Evolutionary conservation across 306 rosid genomes (phyloP).

Genomic region (Amphicarpaea edgeworthii): DNA sequence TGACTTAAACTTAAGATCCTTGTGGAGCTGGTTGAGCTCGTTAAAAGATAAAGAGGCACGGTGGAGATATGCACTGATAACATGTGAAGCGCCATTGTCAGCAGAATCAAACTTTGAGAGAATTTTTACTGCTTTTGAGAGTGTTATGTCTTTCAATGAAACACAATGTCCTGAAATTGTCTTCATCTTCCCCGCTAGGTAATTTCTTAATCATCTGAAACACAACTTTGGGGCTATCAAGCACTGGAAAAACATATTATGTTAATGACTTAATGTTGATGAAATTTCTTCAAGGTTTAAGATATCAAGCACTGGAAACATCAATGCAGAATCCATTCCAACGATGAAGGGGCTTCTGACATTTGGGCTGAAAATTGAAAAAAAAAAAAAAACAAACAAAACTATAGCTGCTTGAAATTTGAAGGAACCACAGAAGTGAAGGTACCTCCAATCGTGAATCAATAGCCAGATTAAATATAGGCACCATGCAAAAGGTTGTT

Average conservation of each 20-base stretch:
- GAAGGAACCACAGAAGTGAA: conserved; percentile 29
- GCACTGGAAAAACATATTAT: no score
- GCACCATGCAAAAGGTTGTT: conserved; percentile 79
- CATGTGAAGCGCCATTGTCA: conserved; percentile 49
- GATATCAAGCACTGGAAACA: no score
- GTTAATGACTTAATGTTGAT: no score
- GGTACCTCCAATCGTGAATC: conserved; percentile 52
- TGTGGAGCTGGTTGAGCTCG: conserved; percentile 48
- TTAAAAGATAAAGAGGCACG: conserved; percentile 40
- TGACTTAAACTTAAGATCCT: conserved; percentile 44
- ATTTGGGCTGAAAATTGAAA: no score
- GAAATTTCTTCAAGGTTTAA: no score
- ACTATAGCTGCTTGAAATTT: conserved; percentile 49
- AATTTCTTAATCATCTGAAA: no score
- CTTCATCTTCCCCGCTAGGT: conserved; percentile 40
- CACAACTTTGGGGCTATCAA: no score
- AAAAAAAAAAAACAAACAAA: no score
- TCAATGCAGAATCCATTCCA: no score
- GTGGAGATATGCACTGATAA: conserved; percentile 33
- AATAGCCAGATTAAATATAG: conserved; percentile 39
- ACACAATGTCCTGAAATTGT: conserved; percentile 18
- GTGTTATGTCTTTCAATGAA: conserved; percentile 24
- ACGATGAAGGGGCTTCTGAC: no score
- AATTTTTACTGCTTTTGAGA: conserved; percentile 50
- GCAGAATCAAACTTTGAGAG: conserved; percentile 44